Evolutionary conservation across 148 eudicot species (phyloP), one percentile per base, ranked within the genome.

Genomic region (Cornus florida): DNA sequence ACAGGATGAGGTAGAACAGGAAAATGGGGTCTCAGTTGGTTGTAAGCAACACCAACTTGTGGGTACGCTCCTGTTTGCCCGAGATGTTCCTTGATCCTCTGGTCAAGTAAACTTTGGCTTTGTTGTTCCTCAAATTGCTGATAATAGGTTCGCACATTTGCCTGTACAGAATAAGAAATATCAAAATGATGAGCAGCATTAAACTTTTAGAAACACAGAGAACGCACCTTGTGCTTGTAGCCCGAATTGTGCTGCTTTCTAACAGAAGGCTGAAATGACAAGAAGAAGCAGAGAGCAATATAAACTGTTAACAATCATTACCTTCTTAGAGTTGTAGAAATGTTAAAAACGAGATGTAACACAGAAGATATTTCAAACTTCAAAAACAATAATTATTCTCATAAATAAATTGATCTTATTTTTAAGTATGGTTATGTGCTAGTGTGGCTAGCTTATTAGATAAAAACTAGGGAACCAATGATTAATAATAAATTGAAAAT

Each of bases 221-320:
- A 11, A 20, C 1, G 16, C 79, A 92, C 97, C 98, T 92, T 94
- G 83, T 94, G 98, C 57, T 94, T 92, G 86, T 94, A 94, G 33
- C 98, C 97, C 1, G 98, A 88, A 87, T 94, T 94, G 77, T 94
- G 98, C 79, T 94, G 98, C 86, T 92, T 94, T 81, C 95, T 84
- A 17, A 92, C 97, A 6, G 98, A 94, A 35, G 97, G 98, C 98
- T 94, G 90, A 66, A 28, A 28, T 28, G 28, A 28, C 28, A 28
- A 28, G 28, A 28, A 28, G 28, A 28, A 28, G 28, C 28, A 28
- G 48, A 16, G 22, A 74, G 70, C 13, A 11, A 56, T 8, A 56
- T 11, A 56, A 56, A 56, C 12, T 10, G 60, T 56, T 56, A 81
- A 60, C 68, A 70, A 62, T 33, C 12, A 23, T 13, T 69, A 4